Evolutionary conservation across 73 alveolate genomes (phyloP).

Genomic region (Uronychia binucleata): DNA sequence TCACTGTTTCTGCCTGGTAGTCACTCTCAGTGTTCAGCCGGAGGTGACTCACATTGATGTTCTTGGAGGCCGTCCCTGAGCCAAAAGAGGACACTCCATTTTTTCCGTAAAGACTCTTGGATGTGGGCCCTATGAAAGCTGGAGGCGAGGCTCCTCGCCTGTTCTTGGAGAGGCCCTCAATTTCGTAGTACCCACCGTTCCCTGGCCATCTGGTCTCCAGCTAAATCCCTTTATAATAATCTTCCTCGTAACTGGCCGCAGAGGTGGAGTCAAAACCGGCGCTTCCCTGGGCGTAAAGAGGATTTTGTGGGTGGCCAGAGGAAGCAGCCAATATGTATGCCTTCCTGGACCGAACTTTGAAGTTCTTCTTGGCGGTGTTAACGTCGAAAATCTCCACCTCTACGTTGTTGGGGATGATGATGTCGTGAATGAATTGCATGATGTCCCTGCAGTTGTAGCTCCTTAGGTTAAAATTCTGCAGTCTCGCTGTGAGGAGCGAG

Average conservation of each 20-base stretch:
- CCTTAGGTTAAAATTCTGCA: neutral
- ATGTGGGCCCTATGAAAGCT: neutral
- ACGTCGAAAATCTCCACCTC: neutral
- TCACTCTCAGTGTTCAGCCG: neutral
- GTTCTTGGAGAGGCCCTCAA: too few relatives aligned
- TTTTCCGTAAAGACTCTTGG: neutral
- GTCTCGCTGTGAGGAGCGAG: neutral
- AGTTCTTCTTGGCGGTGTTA: neutral
- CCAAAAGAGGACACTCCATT: neutral
- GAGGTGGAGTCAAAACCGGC: too few relatives aligned
- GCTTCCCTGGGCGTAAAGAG: too few relatives aligned
- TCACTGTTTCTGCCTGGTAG: neutral
- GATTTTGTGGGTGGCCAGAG: too few relatives aligned
- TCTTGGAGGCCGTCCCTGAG: neutral
- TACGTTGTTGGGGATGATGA: neutral
- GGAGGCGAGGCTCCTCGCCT: too few relatives aligned
- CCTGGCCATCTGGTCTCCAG: too few relatives aligned
- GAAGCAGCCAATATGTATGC: neutral
- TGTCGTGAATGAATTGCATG: neutral
- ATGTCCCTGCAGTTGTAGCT: neutral
- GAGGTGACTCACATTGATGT: neutral
- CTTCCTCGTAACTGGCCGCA: too few relatives aligned
- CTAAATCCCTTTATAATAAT: too few relatives aligned
- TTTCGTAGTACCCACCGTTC: too few relatives aligned
- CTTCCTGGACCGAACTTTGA: neutral